phyloP scores from a whole-genome alignment of 441 rosid genomes.

The Adansonia rubrostipa region DNA sequence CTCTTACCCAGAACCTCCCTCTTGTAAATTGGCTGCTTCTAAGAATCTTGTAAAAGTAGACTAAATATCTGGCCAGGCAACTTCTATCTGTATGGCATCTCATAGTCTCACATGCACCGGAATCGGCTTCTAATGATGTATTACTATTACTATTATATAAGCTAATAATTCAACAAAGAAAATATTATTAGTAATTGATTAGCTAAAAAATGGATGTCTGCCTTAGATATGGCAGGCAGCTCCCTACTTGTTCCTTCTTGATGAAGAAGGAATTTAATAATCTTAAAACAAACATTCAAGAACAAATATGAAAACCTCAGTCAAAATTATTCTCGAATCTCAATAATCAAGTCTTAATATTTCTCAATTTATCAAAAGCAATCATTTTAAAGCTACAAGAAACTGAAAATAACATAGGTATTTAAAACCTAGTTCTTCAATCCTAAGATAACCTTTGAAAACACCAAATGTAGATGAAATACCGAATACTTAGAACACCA shows the following conservation, averaged over 20 bases:
- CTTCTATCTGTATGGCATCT: not conserved
- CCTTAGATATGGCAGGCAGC: not conserved
- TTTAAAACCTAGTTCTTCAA: not conserved
- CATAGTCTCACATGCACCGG: not conserved
- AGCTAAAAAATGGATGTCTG: not conserved
- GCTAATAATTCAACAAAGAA: not conserved
- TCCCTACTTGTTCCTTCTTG: not conserved
- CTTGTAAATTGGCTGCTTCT: not conserved
- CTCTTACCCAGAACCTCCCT: not conserved
- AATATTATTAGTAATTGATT: not conserved
- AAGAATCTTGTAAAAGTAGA: not conserved
- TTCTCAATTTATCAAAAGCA: not conserved
- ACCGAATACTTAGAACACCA: not conserved
- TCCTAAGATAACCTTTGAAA: not conserved
- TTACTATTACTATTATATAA: not conserved
- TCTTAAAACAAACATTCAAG: not conserved
- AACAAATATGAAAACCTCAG: not conserved
- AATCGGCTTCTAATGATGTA: not conserved
- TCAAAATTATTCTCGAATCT: not conserved
- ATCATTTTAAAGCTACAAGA: not conserved
- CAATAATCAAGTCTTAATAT: not conserved
- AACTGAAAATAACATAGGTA: not conserved
- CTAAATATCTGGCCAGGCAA: not conserved
- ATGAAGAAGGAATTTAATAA: not conserved
- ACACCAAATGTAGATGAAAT: not conserved